A percentile compares a stretch with the other conserved stretches of the same genome.
phyloP scores from a whole-genome alignment of 2,329 filamentous ascomycete species.

The Ampelomyces quisqualis region DNA sequence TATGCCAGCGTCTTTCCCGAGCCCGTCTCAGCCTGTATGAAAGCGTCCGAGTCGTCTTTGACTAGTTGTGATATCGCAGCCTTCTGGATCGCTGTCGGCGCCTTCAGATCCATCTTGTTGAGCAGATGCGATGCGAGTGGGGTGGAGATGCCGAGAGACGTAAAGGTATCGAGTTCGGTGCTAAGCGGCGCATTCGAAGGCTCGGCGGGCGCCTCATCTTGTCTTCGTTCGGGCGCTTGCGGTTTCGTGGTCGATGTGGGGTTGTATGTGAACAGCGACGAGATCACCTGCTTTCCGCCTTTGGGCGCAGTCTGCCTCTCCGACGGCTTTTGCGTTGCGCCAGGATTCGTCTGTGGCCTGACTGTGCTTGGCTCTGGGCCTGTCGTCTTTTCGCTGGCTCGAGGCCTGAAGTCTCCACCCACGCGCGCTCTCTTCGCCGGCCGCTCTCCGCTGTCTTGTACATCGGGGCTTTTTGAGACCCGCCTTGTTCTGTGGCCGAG shows the following conservation, averaged over 20 bases:
- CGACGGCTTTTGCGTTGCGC: constrained; percentile 29
- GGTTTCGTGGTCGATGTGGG: constrained; percentile 68
- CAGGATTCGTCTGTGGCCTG: constrained; percentile 33
- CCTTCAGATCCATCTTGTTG: constrained; percentile 82
- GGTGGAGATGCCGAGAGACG: constrained; percentile 77
- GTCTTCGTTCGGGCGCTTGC: constrained; percentile 49
- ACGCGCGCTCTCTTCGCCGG: constrained; percentile 40
- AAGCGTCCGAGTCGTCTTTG: constrained; percentile 81
- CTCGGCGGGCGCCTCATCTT: constrained; percentile 55
- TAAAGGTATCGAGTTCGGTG: constrained; percentile 82
- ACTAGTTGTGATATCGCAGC: constrained; percentile 80
- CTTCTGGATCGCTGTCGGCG: constrained; percentile 92
- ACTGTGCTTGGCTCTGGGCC: constrained; percentile 21
- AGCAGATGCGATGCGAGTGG: constrained; percentile 79
- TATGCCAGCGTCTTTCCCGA: constrained; percentile 98
- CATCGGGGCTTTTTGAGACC: constrained; percentile 18
- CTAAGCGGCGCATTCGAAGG: constrained; percentile 89
- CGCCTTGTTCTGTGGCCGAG: constrained; percentile 28
- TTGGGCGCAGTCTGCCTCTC: constrained; percentile 39
- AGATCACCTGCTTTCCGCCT: constrained; percentile 68
- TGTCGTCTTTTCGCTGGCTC: constrained; percentile 17
- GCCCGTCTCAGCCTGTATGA: constrained; percentile 94
- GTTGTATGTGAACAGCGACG: constrained; percentile 90
- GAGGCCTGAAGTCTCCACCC: constrained; percentile 43
- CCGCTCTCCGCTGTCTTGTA: constrained; percentile 21